phyloP scores from a whole-genome alignment of 108 stramenopile genomes.

The Conticribra weissflogii region DNA sequence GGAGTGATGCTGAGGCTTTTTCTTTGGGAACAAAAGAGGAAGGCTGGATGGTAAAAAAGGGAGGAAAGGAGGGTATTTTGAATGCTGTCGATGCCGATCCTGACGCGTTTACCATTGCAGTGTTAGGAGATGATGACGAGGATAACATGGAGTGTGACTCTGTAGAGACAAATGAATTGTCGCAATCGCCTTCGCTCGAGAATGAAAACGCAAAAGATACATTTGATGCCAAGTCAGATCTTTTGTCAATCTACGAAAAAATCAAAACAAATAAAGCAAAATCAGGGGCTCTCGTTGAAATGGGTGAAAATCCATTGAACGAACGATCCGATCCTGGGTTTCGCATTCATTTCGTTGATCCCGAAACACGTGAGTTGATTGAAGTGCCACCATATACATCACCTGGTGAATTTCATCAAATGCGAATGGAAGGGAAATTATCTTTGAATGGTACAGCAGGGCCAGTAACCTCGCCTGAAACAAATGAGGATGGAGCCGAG shows the following conservation, averaged over 20 bases:
- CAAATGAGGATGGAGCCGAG: constrained; percentile 53
- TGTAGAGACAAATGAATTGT: too few species aligned
- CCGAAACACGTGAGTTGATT: constrained; percentile 55
- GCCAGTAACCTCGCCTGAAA: too few species aligned
- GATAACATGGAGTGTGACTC: too few species aligned
- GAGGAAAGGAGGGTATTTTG: constrained; percentile 3
- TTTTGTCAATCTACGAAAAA: constrained; percentile 55
- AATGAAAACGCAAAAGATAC: neutral
- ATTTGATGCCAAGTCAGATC: constrained; percentile 17
- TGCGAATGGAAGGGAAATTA: constrained; percentile 22
- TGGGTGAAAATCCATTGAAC: constrained; percentile 23
- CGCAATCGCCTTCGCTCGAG: neutral
- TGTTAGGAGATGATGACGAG: constrained; percentile 17
- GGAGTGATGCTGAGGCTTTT: constrained; percentile 64
- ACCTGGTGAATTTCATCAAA: constrained; percentile 60
- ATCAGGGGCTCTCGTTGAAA: constrained; percentile 21
- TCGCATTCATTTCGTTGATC: constrained; percentile 70
- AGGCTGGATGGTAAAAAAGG: constrained; percentile 22
- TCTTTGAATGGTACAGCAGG: too few species aligned
- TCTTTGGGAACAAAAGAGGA: constrained; percentile 29
- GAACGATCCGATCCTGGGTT: constrained; percentile 74
- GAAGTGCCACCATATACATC: constrained; percentile 82
- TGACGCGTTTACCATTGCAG: constrained; percentile 52
- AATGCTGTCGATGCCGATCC: constrained; percentile 19
- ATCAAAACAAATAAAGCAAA: constrained; percentile 33